Percentiles rank a stretch among this genome's conserved stretches.
Conservation (phyloP, 2,329 filamentous ascomycete genomes). For the Diaporthe capsici region DNA sequence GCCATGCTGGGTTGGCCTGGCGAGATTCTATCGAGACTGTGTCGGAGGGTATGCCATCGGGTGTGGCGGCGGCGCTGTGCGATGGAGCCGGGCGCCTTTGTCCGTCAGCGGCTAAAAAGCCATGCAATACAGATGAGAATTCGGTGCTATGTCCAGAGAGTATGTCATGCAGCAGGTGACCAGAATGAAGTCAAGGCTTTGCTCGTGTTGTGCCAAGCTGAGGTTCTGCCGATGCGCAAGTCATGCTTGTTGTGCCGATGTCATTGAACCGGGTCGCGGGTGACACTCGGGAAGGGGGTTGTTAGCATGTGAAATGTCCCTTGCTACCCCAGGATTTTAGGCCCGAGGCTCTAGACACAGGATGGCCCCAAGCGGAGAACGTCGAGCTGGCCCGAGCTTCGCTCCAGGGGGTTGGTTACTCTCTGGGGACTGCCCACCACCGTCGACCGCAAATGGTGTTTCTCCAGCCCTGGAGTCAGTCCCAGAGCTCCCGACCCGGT, state of each 20-base stretch:
- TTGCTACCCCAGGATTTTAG: constrained; percentile 13
- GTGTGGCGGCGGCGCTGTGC: constrained; percentile 24
- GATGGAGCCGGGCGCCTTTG: constrained; percentile 6
- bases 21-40: constrained; percentile 12
- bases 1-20: constrained; percentile 72
- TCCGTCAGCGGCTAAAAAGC: constrained; percentile 2
- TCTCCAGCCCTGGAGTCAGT: background rate
- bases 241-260: constrained; percentile 33
- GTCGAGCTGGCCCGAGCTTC: constrained; percentile 22
- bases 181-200: background rate
- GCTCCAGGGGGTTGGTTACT: background rate
- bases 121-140: background rate
- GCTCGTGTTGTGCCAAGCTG: constrained; percentile 35
- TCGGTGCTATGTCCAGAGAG: background rate
- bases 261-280: background rate
- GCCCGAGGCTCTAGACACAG: constrained; percentile 29
- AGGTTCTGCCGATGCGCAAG: constrained; percentile 1
- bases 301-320: constrained; percentile 35
- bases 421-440: background rate
- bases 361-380: constrained; percentile 16
- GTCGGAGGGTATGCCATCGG: constrained; percentile 17
- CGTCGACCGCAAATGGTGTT: background rate
- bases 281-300: constrained; percentile 4
- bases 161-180: background rate
- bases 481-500: background rate